These are phyloP conservation scores for Xanthoconium purpureum DNA, from an alignment of 768 basidiomycete genomes.

Conservation along the genomic window DNA sequence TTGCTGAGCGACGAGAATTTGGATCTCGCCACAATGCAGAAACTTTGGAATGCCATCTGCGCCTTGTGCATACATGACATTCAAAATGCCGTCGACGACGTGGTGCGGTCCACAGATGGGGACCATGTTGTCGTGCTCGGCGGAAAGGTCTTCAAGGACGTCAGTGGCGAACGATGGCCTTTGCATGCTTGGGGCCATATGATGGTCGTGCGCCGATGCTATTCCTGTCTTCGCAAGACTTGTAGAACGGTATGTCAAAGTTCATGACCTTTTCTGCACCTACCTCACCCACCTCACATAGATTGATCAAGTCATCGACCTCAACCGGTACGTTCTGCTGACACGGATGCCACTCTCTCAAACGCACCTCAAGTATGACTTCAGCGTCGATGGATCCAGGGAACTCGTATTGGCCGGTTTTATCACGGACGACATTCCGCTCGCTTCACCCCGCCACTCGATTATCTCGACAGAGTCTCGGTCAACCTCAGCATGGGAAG, in stretches of 20 bases:
- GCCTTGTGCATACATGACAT: constrained; percentile 30
- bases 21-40: constrained; percentile 33
- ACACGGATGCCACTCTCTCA: constrained; percentile 16
- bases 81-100: constrained; percentile 31
- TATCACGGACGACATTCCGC: constrained; percentile 25
- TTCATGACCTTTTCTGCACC: background rate
- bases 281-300: constrained; percentile 6
- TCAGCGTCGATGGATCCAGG: constrained; percentile 22
- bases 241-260: constrained; percentile 28
- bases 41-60: constrained; percentile 32
- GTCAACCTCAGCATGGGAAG: background rate
- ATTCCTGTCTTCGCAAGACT: constrained; percentile 31
- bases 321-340: constrained; percentile 30
- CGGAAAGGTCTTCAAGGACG: constrained; percentile 33
- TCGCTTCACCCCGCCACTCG: constrained; percentile 23
- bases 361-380: constrained; percentile 21
- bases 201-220: constrained; percentile 29
- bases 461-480: constrained; percentile 15
- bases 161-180: constrained; percentile 28
- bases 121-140: constrained; percentile 33
- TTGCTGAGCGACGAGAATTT: constrained; percentile 31
- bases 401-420: constrained; percentile 33
- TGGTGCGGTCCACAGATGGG: constrained; percentile 26
- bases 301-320: constrained; percentile 31
- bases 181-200: constrained; percentile 38